These are phyloP conservation scores for Colletotrichum orchidophilum DNA, from an alignment of 2,329 filamentous ascomycete species.

Conservation along the genomic window DNA sequence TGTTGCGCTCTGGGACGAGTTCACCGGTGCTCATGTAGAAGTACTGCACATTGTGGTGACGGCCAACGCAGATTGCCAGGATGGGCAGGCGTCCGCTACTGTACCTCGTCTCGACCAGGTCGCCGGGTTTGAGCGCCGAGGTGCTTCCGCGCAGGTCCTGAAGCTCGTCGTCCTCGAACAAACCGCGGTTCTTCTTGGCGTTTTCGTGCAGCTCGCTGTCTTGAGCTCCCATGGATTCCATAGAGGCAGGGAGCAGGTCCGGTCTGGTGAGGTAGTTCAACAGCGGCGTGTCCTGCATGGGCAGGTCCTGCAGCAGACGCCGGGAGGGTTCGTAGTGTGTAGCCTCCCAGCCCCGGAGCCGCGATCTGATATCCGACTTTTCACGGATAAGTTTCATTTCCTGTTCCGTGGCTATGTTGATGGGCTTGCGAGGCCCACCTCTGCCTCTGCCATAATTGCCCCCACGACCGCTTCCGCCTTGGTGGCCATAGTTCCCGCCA, in stretches of 20 bases:
- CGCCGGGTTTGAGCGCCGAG: constrained; percentile 51
- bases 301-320: constrained; percentile 41
- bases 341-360: constrained; percentile 52
- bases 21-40: constrained; percentile 64
- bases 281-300: constrained; percentile 38
- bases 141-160: constrained; percentile 46
- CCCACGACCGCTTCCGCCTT: not conserved
- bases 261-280: constrained; percentile 49
- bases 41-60: constrained; percentile 59
- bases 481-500: not conserved
- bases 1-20: constrained; percentile 53
- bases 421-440: constrained; percentile 1
- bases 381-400: constrained; percentile 9
- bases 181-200: constrained; percentile 36
- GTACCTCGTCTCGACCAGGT: constrained; percentile 60
- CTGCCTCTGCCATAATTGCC: constrained; percentile 8
- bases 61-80: constrained; percentile 63
- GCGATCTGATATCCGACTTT: constrained; percentile 48
- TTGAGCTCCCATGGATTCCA: constrained; percentile 38
- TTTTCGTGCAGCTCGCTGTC: constrained; percentile 34
- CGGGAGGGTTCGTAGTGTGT: constrained; percentile 43
- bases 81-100: constrained; percentile 54
- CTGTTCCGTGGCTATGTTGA: not conserved
- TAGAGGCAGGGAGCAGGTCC: constrained; percentile 38
- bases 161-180: constrained; percentile 49